Evolutionary conservation across 2,329 filamentous ascomycete genomes (phyloP).

Genomic region (Venturiaceae sp.): DNA sequence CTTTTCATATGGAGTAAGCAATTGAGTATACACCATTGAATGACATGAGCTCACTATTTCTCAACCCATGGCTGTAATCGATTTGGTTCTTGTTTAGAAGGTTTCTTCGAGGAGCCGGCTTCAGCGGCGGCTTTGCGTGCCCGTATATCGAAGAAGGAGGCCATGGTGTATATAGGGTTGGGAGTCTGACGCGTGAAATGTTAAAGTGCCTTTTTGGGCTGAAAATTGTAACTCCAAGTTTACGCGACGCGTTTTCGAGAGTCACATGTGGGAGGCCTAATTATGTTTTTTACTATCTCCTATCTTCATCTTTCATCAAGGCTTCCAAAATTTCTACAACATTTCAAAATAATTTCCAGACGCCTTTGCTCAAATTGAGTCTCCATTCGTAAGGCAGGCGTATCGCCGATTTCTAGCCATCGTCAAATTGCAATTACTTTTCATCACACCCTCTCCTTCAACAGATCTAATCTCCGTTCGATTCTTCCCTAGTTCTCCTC

Average conservation of each 20-base stretch:
- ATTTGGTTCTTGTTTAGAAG: constrained; percentile 51
- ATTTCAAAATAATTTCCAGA: too few species aligned
- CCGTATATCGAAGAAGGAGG: constrained; percentile 92
- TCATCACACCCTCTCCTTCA: too few species aligned
- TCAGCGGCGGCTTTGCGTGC: constrained; percentile 67
- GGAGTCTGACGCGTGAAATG: not conserved
- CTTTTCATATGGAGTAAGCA: constrained; percentile 36
- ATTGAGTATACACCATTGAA: not conserved
- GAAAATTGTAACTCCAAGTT: too few species aligned
- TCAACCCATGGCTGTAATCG: constrained; percentile 91
- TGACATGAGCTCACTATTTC: constrained; percentile 64
- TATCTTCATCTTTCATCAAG: too few species aligned
- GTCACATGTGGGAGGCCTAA: not conserved
- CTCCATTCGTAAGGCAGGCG: too few species aligned
- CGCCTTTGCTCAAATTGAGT: too few species aligned
- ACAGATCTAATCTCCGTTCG: not conserved
- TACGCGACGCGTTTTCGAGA: too few species aligned
- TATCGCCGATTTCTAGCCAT: too few species aligned
- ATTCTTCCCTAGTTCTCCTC: too few species aligned
- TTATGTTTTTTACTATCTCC: not conserved
- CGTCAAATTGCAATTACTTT: too few species aligned
- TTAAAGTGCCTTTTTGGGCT: not conserved
- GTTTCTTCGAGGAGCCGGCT: constrained; percentile 60
- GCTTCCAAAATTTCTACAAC: too few species aligned
- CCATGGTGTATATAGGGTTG: constrained; percentile 47